Conservation (phyloP, 495 filamentous ascomycete genomes). For the Lindgomyces ingoldianus region DNA sequence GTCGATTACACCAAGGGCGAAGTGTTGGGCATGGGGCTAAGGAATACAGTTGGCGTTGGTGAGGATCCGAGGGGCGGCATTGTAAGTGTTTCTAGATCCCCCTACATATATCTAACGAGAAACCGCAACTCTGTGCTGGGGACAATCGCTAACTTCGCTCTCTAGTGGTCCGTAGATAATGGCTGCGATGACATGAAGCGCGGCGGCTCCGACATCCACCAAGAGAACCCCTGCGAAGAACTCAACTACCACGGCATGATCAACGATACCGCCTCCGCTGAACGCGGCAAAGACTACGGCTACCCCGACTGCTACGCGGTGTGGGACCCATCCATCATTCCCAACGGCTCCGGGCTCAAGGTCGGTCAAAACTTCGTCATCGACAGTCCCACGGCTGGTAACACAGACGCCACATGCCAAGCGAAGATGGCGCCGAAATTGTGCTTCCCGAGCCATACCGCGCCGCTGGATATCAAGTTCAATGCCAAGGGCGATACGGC, state of each 20-base stretch:
- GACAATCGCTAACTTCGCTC: background rate
- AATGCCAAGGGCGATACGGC: background rate
- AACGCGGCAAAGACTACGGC: slow-evolving; percentile 48
- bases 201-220: slow-evolving; percentile 15
- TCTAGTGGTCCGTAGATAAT: slow-evolving; percentile 19
- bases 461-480: slow-evolving; percentile 28
- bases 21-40: slow-evolving; percentile 10
- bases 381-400: slow-evolving; percentile 2
- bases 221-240: slow-evolving; percentile 23
- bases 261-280: background rate
- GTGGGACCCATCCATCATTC: slow-evolving; percentile 10
- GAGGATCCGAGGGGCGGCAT: slow-evolving; percentile 42
- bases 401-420: slow-evolving; percentile 18
- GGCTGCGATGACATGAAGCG: slow-evolving; percentile 13
- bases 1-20: slow-evolving; percentile 13
- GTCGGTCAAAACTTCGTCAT: slow-evolving; percentile 21
- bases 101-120: too few species aligned
- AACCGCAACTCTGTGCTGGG: too few species aligned
- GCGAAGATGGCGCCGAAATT: background rate
- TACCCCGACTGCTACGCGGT: slow-evolving; percentile 27
- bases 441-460: slow-evolving; percentile 20
- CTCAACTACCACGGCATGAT: slow-evolving; percentile 27
- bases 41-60: slow-evolving; percentile 22
- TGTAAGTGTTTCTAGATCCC: too few species aligned
- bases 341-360: slow-evolving; percentile 26